These are phyloP conservation scores for Paspalum vaginatum DNA, from an alignment of 176 grass and related monocot species.

Conservation along the genomic window DNA sequence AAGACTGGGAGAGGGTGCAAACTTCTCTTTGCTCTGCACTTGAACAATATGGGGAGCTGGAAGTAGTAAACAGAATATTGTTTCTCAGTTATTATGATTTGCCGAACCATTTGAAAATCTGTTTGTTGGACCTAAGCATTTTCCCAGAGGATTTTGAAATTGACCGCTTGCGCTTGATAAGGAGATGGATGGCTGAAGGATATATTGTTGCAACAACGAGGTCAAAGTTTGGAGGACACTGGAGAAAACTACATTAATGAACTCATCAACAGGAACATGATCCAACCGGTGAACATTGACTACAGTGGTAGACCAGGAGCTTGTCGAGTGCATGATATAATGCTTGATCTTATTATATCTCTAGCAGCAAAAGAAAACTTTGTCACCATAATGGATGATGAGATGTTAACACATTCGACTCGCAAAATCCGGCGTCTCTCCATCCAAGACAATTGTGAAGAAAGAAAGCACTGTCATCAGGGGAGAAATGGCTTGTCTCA, in stretches of 20 bases:
- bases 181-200: conserved; percentile 34
- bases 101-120: conserved; percentile 13
- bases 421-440: conserved; percentile 14
- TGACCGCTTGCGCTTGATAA: background rate
- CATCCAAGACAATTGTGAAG: background rate
- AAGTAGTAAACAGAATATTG: conserved; percentile 1
- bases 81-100: conserved; percentile 28
- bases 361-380: conserved; percentile 26
- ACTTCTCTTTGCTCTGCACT: background rate
- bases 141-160: conserved; percentile 12
- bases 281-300: background rate
- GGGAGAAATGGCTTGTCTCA: background rate
- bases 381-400: background rate
- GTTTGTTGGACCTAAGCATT: conserved; percentile 12
- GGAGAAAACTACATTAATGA: conserved; percentile 20
- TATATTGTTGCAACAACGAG: background rate
- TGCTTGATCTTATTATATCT: conserved; percentile 21
- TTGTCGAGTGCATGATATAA: conserved; percentile 31
- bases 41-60: background rate
- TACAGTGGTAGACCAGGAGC: background rate
- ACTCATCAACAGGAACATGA: conserved; percentile 29
- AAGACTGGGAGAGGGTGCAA: background rate
- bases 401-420: background rate
- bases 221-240: background rate
- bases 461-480: background rate